Conservation (phyloP, 306 rosid species). For the Potentilla sterilis region DNA sequence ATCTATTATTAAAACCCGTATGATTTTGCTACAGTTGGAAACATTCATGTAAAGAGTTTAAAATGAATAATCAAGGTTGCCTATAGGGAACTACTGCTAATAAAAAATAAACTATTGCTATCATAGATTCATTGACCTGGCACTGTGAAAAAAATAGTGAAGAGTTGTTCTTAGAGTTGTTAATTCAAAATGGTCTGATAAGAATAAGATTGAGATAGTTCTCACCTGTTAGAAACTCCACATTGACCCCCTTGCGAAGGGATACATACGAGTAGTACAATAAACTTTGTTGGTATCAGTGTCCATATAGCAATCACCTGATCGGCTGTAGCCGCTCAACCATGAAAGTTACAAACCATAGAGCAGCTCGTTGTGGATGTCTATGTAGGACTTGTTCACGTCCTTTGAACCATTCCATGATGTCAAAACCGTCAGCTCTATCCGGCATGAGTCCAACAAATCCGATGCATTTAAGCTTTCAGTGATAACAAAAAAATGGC, state of each 20-base stretch:
- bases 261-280: background rate
- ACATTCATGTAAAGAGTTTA: background rate
- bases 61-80: background rate
- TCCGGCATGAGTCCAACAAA: background rate
- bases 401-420: background rate
- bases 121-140: too few relatives aligned
- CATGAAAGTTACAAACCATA: slow-evolving; percentile 31
- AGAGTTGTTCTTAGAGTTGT: background rate
- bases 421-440: background rate
- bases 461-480: background rate
- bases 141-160: background rate
- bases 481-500: background rate
- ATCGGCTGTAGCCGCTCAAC: background rate
- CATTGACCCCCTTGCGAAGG: too few relatives aligned
- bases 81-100: too few relatives aligned
- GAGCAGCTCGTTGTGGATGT: slow-evolving; percentile 17
- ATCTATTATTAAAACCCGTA: too few relatives aligned
- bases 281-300: background rate
- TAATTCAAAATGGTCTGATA: background rate
- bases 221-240: background rate
- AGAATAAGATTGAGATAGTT: background rate
- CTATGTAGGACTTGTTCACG: background rate
- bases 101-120: too few relatives aligned
- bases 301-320: background rate
- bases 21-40: background rate